Evolutionary conservation across 2,329 filamentous ascomycete species (phyloP), one percentile per base, ranked within the genome.

Genomic region (Phialophora verrucosa): DNA sequence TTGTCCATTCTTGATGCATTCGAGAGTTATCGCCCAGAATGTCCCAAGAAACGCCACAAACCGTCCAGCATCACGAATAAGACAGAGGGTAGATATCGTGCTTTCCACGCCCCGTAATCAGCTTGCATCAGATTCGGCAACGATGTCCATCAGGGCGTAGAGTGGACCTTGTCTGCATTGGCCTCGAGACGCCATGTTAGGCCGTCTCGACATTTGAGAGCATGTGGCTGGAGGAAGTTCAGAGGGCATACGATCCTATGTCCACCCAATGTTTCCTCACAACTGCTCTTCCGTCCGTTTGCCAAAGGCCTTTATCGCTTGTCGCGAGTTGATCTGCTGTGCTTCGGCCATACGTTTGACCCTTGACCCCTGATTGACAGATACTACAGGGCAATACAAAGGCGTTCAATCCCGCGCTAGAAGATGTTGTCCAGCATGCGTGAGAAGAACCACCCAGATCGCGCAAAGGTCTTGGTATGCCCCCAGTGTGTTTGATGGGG

Each of bases 41-140:
- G 49, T 51, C 25, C 49, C 49, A 51, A 51, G 49, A 27, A 51
- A 51, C 12, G 49, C 49, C 20, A 50, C 25, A 51, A 51, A n/a
- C 38, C 17, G 38, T 17, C 20, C 12, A 51, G 23, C 23, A 27
- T 51, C 49, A 29, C 10, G 4, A 10, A 29, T 14, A 27, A 10
- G 49, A 51, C 3, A 20, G 10, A 17, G 17, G 17, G 17, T n/a
- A n/a, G 38, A 44, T 44, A 44, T 5, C 3, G 17, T 44, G 14
- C 38, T n/a, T 8, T 17, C 5, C 5, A n/a, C 38, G 38, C 14
- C 3, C 6, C 2, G 38, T 20, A n/a, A n/a, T 44, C 14, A n/a
- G 38, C 17, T n/a, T n/a, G 38, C 14, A 44, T 6, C 14, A 44
- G 38, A n/a, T 44, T 8, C 38, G 17, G 17, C 5, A 44, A 44